Evolutionary conservation across 257 asterid species (phyloP), one percentile per base, ranked within the genome.

Genomic region (Jaltomata sinuosa): DNA sequence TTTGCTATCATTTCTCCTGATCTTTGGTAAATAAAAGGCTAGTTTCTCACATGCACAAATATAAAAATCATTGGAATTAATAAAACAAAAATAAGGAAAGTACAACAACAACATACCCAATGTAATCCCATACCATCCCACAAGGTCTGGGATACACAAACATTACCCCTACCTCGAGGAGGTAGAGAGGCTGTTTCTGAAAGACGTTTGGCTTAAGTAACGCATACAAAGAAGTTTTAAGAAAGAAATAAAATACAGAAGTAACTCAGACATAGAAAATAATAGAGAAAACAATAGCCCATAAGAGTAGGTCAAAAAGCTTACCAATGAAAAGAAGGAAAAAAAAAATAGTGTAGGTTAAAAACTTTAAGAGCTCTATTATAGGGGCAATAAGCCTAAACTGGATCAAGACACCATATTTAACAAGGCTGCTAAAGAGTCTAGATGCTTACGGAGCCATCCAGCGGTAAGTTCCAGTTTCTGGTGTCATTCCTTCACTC

Each of bases 401-500:
- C 42, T 49, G 62, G 81, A 76, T 2, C 21, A 76, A 47, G 59
- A 74, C 81, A 27, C 42, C 81, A 29, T 61, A 77, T 77, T 47
- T 16, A 49, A 49, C 82, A 9, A 77, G 62, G 29, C 62, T 16
- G 14, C 36, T 80, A 86, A 9, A 55, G 64, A 18, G 64, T 22
- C 19, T 49, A 80, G 83, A 82, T 61, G 89, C 98, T 97, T 92
- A 97, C 99, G 99, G 99, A 64, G 99, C 99, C 99, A 96, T 96
- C 99, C 99, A 96, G 68, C 98, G 97, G 88, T 96, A 96, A 15
- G 99, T 96, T 83, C 99, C 98, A 6, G 99, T 96, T 87, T 96
- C 99, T 25, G 99, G 99, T 21, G 99, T 96, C 99, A 96, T 96
- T 81, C 98, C 99, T 89, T 96, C 98, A 11, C 98, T 94, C 92